A percentile compares a stretch with the other conserved stretches of the same genome.
Conservation (phyloP, 2,329 filamentous ascomycete genomes). For the Aspergillus fructus region DNA sequence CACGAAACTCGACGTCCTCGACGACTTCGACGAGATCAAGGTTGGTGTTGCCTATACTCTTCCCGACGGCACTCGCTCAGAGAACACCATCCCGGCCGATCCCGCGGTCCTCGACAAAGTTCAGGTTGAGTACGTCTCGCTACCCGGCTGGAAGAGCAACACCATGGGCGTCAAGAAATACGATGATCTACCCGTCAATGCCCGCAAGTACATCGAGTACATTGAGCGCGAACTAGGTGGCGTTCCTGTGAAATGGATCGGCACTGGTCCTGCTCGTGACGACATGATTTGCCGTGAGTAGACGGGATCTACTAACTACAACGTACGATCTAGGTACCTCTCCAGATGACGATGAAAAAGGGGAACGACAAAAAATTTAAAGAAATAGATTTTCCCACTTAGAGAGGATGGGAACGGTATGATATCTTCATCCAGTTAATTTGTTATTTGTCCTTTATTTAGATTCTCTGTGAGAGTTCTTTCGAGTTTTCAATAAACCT, state of each 20-base stretch:
- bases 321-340: background rate
- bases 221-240: slow-evolving; percentile 58
- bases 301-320: background rate
- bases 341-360: background rate
- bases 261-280: slow-evolving; percentile 60
- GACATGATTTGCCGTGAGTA: slow-evolving; percentile 57
- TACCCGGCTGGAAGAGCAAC: slow-evolving; percentile 61
- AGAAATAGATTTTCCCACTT: background rate
- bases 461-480: slow-evolving; percentile 2
- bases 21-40: slow-evolving; percentile 63
- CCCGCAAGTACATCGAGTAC: slow-evolving; percentile 60
- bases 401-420: background rate
- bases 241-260: slow-evolving; percentile 62
- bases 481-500: slow-evolving; percentile 2
- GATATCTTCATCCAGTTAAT: background rate
- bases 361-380: background rate
- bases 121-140: slow-evolving; percentile 58
- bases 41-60: slow-evolving; percentile 58
- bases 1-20: slow-evolving; percentile 65
- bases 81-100: slow-evolving; percentile 60
- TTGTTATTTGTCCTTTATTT: slow-evolving; percentile 4
- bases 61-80: slow-evolving; percentile 47
- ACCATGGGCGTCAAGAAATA: slow-evolving; percentile 59
- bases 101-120: slow-evolving; percentile 52
- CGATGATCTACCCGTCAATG: slow-evolving; percentile 58